Evolutionary conservation across 2,329 filamentous ascomycete species (phyloP), one percentile per base, ranked within the genome.

Genomic region (Talaromyces islandicus): DNA sequence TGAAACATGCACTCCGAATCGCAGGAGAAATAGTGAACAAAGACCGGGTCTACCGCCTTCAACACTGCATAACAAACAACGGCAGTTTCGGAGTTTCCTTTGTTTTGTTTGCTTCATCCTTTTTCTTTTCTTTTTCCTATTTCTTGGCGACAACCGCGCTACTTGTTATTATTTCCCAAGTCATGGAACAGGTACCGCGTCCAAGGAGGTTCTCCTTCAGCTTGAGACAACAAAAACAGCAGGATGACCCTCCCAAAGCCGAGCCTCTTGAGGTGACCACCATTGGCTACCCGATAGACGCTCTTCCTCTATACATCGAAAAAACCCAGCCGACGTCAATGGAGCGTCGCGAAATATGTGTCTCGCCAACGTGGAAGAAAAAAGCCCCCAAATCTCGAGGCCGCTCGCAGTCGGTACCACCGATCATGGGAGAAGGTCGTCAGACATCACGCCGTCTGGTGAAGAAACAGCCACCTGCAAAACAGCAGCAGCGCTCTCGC

Each of bases 391-490:
- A 65, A 57, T 57, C 52, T 50, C 64, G 53, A 29, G 61, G 57
- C 58, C 64, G 61, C 52, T 52, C 53, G 21, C 59, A 58, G 52
- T 61, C 59, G 4, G 56, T 61, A 25, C 59, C 55, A 9, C 25
- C 50, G 6, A 50, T 27, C 29, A 32, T n/a, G 24, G 54, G 52
- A 30, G 59, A 56, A n/a, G 25, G 21, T 6, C 69, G 67, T 51
- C 65, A 67, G 46, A 63, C 64, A 17, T 62, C 70, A 32, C 71
- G 70, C 2, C 71, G 72, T 32, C 64, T 75, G 17, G 70, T 68
- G 17, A 75, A 75, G 60, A 75, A 73, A 60, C 70, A 73, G 50
- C 71, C 43, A 11, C 43, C 72, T 0, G 51, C 70, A 4, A 63
- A 62, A 71, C 60, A 58, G 17, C 35, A 38, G 12, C 35, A 38